These are phyloP conservation scores for Capsicum chinense DNA, from an alignment of 257 asterid species.

Conservation along the genomic window DNA sequence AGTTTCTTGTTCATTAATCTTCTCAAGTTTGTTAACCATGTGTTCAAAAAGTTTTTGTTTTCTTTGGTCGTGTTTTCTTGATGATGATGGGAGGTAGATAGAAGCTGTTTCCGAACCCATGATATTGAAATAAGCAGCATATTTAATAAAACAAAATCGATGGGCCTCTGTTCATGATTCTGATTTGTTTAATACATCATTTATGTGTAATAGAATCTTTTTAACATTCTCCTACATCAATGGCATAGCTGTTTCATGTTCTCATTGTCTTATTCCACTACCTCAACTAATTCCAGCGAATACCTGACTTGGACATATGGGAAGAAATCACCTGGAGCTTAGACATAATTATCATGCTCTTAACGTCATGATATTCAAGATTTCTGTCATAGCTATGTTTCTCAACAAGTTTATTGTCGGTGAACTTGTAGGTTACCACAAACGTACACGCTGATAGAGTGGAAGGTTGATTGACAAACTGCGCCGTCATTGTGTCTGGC, in stretches of 20 bases:
- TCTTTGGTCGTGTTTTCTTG: neutral
- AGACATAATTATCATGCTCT: too few relatives aligned
- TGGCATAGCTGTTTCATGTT: neutral
- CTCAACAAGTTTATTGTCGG: neutral
- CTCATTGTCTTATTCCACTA: neutral
- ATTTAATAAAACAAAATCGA: neutral
- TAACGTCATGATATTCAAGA: neutral
- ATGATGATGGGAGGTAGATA: neutral
- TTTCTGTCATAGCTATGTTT: neutral
- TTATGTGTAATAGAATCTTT: neutral
- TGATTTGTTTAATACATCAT: neutral
- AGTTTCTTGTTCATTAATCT: neutral
- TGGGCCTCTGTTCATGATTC: neutral
- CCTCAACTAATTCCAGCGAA: neutral
- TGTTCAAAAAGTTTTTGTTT: neutral
- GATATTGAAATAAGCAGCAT: neutral
- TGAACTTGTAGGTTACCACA: conserved; percentile 7
- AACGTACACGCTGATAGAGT: neutral
- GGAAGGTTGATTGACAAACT: neutral
- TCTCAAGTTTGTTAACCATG: neutral
- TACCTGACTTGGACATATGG: neutral
- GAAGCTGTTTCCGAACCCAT: neutral
- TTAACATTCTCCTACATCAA: neutral
- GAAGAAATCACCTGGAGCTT: neutral
- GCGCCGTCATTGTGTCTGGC: neutral